Evolutionary conservation across 2,329 filamentous ascomycete genomes (phyloP).

Genomic region (Apiospora rasikravindrae): DNA sequence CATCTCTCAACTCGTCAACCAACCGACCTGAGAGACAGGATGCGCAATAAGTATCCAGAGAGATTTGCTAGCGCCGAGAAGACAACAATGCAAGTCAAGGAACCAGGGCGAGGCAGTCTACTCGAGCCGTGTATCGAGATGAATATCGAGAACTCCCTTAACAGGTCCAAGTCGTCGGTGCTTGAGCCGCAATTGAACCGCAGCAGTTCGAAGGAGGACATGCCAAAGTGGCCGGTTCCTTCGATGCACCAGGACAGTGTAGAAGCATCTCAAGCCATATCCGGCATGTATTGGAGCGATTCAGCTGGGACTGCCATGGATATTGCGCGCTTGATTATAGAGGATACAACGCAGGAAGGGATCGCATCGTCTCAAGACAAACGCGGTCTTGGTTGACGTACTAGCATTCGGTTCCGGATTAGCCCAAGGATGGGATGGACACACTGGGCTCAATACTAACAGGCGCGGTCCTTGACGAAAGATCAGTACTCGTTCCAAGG

Average conservation of each 20-base stretch:
- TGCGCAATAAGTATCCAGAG: conserved; percentile 67
- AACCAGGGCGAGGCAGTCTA: conserved; percentile 46
- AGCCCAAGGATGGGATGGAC: background rate
- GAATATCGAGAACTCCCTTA: conserved; percentile 53
- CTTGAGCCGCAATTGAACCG: conserved; percentile 48
- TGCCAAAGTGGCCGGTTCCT: conserved; percentile 49
- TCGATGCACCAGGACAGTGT: conserved; percentile 35
- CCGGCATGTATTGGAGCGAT: conserved; percentile 53
- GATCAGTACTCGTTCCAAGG: background rate
- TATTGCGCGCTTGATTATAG: conserved; percentile 64
- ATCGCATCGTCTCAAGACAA: conserved; percentile 30
- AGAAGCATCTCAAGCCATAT: conserved; percentile 43
- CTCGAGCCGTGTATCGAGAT: conserved; percentile 59
- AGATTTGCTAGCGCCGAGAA: conserved; percentile 64
- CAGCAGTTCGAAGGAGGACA: conserved; percentile 52
- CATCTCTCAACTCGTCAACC: conserved; percentile 64
- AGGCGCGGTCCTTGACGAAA: background rate
- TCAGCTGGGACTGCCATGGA: conserved; percentile 56
- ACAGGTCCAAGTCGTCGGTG: conserved; percentile 43
- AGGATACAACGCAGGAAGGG: conserved; percentile 48
- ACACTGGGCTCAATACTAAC: background rate
- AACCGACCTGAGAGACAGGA: conserved; percentile 66
- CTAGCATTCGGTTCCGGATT: background rate
- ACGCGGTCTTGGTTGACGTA: conserved; percentile 35
- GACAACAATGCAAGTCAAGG: conserved; percentile 53